Conservation (phyloP, 2,329 filamentous ascomycete genomes). For the Ceratocystis cacaofunesta region DNA sequence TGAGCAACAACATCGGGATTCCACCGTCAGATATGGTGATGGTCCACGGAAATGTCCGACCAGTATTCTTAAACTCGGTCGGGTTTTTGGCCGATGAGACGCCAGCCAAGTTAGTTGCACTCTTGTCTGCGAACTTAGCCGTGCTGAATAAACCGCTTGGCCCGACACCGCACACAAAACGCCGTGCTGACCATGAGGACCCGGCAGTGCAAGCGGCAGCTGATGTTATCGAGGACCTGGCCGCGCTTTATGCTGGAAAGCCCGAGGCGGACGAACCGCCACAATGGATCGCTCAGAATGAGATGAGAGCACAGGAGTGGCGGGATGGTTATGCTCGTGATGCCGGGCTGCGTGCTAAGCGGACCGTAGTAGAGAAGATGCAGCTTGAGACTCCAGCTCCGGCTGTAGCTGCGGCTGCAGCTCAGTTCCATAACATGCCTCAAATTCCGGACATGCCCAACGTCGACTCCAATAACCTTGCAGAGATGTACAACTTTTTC, state of each 20-base stretch:
- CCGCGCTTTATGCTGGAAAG: constrained; percentile 29
- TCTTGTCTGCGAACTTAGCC: constrained; percentile 20
- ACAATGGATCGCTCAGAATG: constrained; percentile 34
- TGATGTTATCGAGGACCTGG: constrained; percentile 30
- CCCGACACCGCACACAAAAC: constrained; percentile 21
- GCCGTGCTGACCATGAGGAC: constrained; percentile 30
- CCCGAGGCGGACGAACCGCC: constrained; percentile 38
- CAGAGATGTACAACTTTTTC: constrained; percentile 15
- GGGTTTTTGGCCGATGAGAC: constrained; percentile 8
- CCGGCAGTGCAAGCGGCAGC: constrained; percentile 30
- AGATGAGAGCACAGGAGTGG: constrained; percentile 37
- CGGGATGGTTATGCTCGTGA: constrained; percentile 34
- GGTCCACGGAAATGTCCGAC: constrained; percentile 4
- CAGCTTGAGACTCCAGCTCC: constrained; percentile 20
- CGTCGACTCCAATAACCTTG: neutral
- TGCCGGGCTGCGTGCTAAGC: constrained; percentile 24
- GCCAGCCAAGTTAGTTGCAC: neutral
- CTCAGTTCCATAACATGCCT: neutral
- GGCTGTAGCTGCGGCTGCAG: neutral
- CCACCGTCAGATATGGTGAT: constrained; percentile 15
- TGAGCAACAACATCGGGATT: neutral
- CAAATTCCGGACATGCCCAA: neutral
- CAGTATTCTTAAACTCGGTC: constrained; percentile 8
- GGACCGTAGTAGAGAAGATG: constrained; percentile 21
- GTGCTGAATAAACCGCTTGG: constrained; percentile 21